These are phyloP conservation scores for Dissophora globulifera DNA, from an alignment of 192 early-diverging fungal genomes.

Conservation along the genomic window DNA sequence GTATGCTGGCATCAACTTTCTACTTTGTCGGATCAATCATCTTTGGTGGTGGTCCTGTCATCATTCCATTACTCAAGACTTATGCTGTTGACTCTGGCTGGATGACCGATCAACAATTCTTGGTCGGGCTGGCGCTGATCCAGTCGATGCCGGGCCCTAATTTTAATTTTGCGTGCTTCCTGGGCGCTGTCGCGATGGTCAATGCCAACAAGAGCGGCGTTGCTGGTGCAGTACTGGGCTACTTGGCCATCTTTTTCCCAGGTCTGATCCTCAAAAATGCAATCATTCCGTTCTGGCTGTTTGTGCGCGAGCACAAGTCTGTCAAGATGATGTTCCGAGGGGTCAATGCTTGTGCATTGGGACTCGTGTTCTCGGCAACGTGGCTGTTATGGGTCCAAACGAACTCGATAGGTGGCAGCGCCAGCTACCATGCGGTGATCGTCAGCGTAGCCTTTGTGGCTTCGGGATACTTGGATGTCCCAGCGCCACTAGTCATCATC, in stretches of 20 bases:
- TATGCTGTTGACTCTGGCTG: constrained; percentile 68
- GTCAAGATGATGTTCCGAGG: constrained; percentile 67
- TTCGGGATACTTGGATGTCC: constrained; percentile 36
- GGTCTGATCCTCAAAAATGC: constrained; percentile 69
- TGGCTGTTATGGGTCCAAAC: constrained; percentile 64
- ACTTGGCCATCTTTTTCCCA: constrained; percentile 69
- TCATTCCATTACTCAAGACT: constrained; percentile 63
- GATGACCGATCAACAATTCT: constrained; percentile 66
- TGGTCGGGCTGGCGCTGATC: constrained; percentile 72
- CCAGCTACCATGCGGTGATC: constrained; percentile 49
- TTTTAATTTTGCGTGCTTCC: constrained; percentile 75
- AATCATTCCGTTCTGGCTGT: constrained; percentile 71
- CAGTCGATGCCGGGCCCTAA: constrained; percentile 68
- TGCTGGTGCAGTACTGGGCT: constrained; percentile 63
- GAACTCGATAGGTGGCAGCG: constrained; percentile 26
- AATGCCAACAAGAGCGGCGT: constrained; percentile 38
- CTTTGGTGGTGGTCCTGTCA: constrained; percentile 75
- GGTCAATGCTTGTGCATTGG: constrained; percentile 71
- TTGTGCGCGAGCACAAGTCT: constrained; percentile 47
- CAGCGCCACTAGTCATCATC: constrained; percentile 45
- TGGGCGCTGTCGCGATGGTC: constrained; percentile 67
- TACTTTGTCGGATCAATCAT: constrained; percentile 69
- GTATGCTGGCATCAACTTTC: constrained; percentile 59
- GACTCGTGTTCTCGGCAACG: constrained; percentile 69
- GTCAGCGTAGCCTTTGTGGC: constrained; percentile 49